Evolutionary conservation across 345 rosid genomes (phyloP), one percentile per base, ranked within the genome.

Genomic region (Sisymbrium irio): DNA sequence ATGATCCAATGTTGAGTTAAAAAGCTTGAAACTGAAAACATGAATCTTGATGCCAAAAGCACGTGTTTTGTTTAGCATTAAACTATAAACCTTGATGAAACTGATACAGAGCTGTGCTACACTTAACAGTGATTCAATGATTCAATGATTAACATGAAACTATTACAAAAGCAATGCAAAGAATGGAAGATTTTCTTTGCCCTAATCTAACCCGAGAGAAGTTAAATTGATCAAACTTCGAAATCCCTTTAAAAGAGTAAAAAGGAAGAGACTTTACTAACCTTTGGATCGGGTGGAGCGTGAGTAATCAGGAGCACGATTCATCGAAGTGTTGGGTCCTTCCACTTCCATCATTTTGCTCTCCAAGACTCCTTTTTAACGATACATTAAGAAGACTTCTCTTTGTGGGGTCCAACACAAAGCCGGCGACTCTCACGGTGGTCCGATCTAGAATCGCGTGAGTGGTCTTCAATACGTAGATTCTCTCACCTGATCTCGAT

Each of bases 261-360:
- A n/a, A 61, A 62, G 6, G 36, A 6, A 25, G 22, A 12, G 11
- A 4, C n/a, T n/a, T n/a, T n/a, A 19, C 61, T 73, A 33, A 86
- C 90, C 88, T 76, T 78, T 75, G 1, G 70, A 27, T 75, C 79
- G 68, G 11, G 77, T 27, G 3, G 87, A 83, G 49, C 72, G 83
- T 51, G 80, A 54, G 9, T 62, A 81, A 56, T 39, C 75, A 33
- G 40, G 57, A 35, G n/a, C 47, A 18, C 70, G 71, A 78, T 63
- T 77, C 63, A 73, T 40, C 5, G 80, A 51, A 25, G 72, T 41
- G 69, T 59, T 76, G 17, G 63, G 79, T 59, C 78, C 81, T 19
- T 79, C 86, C 64, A 74, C 79, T 19, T 85, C 85, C 85, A 83
- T 82, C 78, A 70, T 44, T 68, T 74, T 66, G 14, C 73, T 61